A percentile compares a stretch with the other conserved stretches of the same genome.
Evolutionary conservation across 129 eudicot genomes (phyloP).

Genomic region (Flaveria robusta): DNA sequence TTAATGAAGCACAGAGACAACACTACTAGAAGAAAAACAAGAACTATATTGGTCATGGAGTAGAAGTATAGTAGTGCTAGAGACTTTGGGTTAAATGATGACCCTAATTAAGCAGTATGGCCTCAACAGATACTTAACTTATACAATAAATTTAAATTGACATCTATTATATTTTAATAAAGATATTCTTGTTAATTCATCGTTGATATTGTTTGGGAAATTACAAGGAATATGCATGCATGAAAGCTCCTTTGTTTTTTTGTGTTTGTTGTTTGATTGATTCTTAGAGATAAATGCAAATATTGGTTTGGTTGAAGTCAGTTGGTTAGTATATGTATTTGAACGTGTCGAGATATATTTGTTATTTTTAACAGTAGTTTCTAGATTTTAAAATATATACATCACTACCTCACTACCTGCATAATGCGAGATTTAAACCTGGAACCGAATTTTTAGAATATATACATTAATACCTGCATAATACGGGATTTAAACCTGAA

Average conservation of each 20-base stretch:
- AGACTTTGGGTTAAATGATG: neutral
- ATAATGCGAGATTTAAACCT: no score
- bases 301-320: no score
- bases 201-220: neutral
- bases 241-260: constrained; percentile 1
- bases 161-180: neutral
- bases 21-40: neutral
- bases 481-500: no score
- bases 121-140: neutral
- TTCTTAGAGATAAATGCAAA: no score
- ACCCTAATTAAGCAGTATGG: neutral
- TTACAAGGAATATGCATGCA: constrained; percentile 3
- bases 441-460: no score
- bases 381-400: no score
- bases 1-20: neutral
- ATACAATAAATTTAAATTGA: neutral
- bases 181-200: neutral
- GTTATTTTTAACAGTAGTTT: no score
- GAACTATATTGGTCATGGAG: neutral
- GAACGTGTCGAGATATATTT: no score
- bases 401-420: no score
- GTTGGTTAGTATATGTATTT: no score
- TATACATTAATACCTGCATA: no score
- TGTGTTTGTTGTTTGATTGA: neutral
- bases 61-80: no score